A percentile compares a stretch with the other conserved stretches of the same genome.
phyloP scores from a whole-genome alignment of 192 early-diverging fungal species.

The Chytriomyces sp. region DNA sequence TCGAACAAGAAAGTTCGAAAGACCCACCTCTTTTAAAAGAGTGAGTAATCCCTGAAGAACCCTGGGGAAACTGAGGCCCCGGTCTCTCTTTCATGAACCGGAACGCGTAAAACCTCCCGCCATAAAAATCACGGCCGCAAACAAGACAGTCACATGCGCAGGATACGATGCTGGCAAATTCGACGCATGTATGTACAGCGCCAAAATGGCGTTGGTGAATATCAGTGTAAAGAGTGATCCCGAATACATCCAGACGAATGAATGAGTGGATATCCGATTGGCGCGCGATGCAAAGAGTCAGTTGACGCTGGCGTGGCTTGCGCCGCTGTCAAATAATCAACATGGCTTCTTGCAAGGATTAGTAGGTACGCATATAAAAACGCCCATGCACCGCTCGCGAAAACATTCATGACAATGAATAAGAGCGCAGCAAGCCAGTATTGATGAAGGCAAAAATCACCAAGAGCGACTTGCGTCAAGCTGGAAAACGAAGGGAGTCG shows the following conservation, averaged over 20 bases:
- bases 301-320: background rate
- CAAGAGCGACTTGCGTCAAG: slow-evolving; percentile 23
- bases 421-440: background rate
- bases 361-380: slow-evolving; percentile 37
- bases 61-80: slow-evolving; percentile 44
- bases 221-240: slow-evolving; percentile 21
- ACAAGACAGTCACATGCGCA: slow-evolving; percentile 38
- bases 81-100: slow-evolving; percentile 32
- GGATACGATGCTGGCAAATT: slow-evolving; percentile 33
- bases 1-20: background rate
- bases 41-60: slow-evolving; percentile 27
- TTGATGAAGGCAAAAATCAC: slow-evolving; percentile 14
- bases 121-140: slow-evolving; percentile 35
- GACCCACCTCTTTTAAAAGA: slow-evolving; percentile 30
- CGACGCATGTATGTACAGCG: background rate
- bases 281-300: background rate
- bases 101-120: slow-evolving; percentile 4
- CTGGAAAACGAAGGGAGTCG: background rate
- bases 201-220: slow-evolving; percentile 23
- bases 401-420: slow-evolving; percentile 31
- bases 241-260: slow-evolving; percentile 34
- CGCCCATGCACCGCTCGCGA: slow-evolving; percentile 32
- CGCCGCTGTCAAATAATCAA: slow-evolving; percentile 7
- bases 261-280: slow-evolving; percentile 35
- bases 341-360: slow-evolving; percentile 23